phyloP scores from a whole-genome alignment of 208 protist species.

The Leishmania mexicana region DNA sequence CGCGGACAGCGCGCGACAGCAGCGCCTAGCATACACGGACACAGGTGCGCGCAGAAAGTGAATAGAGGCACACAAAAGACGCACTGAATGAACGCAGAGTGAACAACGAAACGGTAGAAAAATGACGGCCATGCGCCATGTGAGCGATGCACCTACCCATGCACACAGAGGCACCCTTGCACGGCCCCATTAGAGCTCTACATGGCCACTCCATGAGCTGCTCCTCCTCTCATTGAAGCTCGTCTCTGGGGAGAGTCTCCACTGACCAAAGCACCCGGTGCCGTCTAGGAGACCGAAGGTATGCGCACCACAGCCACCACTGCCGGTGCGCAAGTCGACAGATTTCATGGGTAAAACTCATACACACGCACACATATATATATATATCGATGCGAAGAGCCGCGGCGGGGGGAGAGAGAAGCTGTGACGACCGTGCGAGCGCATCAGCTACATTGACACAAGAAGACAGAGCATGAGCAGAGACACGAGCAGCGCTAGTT shows the following conservation, averaged over 20 bases:
- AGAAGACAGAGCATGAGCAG: constrained; percentile 11
- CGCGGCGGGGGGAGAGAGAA: not conserved
- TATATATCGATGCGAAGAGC: not conserved
- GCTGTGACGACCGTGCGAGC: not conserved
- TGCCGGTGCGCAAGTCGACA: not conserved
- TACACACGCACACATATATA: too few species aligned
- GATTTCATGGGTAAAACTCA: not conserved
- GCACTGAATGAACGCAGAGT: not conserved
- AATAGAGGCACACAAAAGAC: not conserved
- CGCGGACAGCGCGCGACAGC: not conserved
- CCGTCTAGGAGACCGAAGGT: not conserved
- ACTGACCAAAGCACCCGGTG: not conserved
- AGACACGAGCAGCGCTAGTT: constrained; percentile 30
- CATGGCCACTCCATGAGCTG: not conserved
- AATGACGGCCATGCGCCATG: not conserved
- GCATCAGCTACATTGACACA: not conserved
- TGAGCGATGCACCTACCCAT: not conserved
- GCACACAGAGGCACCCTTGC: not conserved
- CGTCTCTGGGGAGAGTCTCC: not conserved
- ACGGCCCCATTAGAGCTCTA: not conserved
- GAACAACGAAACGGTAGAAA: not conserved
- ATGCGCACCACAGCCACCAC: not conserved
- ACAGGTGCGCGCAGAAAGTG: not conserved
- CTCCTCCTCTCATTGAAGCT: not conserved
- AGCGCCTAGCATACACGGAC: not conserved